Conservation (phyloP, 176 grass and related monocot species). For the Microstegium vimineum region DNA sequence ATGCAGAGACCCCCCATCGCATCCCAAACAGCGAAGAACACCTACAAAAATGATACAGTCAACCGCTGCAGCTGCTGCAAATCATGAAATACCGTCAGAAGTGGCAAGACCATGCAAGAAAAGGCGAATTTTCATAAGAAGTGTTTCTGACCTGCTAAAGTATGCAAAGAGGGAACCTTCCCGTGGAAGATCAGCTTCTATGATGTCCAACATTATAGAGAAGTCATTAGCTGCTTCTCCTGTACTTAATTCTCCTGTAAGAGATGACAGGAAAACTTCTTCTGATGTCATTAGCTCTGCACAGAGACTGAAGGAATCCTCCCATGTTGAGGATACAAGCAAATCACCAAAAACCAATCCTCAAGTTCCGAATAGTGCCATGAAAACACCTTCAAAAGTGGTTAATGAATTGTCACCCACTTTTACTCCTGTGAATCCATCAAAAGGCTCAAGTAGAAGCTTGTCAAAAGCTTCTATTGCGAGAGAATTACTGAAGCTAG, state of each 20-base stretch:
- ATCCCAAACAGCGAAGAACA: slow-evolving; percentile 50
- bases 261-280: slow-evolving; percentile 37
- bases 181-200: slow-evolving; percentile 32
- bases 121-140: slow-evolving; percentile 59
- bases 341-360: slow-evolving; percentile 28
- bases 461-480: slow-evolving; percentile 43
- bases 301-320: slow-evolving; percentile 11
- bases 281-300: slow-evolving; percentile 29
- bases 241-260: slow-evolving; percentile 32
- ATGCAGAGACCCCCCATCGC: background rate
- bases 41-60: slow-evolving; percentile 28
- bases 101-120: slow-evolving; percentile 38
- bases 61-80: slow-evolving; percentile 11
- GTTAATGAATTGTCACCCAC: slow-evolving; percentile 57
- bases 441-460: slow-evolving; percentile 43
- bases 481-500: slow-evolving; percentile 55
- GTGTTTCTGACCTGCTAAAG: slow-evolving; percentile 48
- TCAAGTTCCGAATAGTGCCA: slow-evolving; percentile 1
- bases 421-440: slow-evolving; percentile 59
- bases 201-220: slow-evolving; percentile 34
- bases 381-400: slow-evolving; percentile 41
- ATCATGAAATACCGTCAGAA: slow-evolving; percentile 35
- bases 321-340: slow-evolving; percentile 15
- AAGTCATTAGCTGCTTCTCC: slow-evolving; percentile 39
- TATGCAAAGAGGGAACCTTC: slow-evolving; percentile 45